Conservation (phyloP, 2,329 filamentous ascomycete genomes). For the Sporothrix luriei region DNA sequence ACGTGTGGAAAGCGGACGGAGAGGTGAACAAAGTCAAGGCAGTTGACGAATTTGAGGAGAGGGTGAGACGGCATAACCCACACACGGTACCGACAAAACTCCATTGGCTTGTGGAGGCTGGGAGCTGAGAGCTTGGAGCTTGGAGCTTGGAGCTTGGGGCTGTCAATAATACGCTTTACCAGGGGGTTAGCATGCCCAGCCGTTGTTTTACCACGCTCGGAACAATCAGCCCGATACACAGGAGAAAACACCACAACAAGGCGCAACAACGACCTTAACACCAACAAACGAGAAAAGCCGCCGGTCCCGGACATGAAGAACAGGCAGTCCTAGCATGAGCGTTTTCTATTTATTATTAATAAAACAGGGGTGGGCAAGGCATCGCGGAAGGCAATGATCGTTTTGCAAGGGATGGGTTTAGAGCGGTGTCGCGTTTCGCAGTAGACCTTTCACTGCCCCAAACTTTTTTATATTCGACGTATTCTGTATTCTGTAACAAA, state of each 20-base stretch:
- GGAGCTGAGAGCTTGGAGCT: neutral
- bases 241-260: conserved; percentile 13
- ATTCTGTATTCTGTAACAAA: neutral
- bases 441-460: neutral
- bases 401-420: neutral
- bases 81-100: neutral
- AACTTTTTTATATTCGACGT: neutral
- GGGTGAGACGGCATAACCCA: too few relatives aligned
- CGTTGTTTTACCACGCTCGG: neutral
- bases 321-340: neutral
- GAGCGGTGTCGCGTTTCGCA: neutral
- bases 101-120: neutral
- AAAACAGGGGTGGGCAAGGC: neutral
- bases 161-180: neutral
- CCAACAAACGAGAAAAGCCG: neutral
- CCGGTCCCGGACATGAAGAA: neutral
- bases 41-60: neutral
- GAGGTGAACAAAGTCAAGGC: neutral
- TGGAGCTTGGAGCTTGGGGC: neutral
- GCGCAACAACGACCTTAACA: neutral
- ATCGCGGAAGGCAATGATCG: neutral
- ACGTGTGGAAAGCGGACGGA: neutral
- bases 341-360: neutral
- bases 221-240: conserved; percentile 8
- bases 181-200: neutral